Evolutionary conservation across 106 monocot genomes (phyloP), one percentile per base, ranked within the genome.

Genomic region (Dendrobium catenatum): DNA sequence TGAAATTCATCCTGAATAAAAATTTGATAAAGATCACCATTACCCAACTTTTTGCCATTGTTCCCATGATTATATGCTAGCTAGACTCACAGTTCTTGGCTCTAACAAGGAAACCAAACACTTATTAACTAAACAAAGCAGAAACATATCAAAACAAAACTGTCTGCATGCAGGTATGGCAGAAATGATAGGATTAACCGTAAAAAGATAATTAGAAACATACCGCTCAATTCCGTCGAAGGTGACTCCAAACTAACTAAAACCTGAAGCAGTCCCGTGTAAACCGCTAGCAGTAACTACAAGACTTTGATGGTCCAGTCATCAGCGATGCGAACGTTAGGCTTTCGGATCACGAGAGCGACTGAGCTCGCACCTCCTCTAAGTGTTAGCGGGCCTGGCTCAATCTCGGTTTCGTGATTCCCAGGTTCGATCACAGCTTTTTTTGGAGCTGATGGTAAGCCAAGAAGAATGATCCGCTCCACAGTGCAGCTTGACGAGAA

Each of bases 251-350:
- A 67, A 1, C 22, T 24, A 67, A 27, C 67, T 24, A 26, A 67
- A n/a, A n/a, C 67, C 67, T 46, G 46, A 46, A 46, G 8, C 26
- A 64, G n/a, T 19, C 22, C 8, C 64, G 37, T 37, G 3, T 37
- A 3, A 0, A 0, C 24, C 64, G 3, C 8, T 3, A 8, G 2
- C 26, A 66, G 6, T 5, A 66, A 66, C 81, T 85, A 92, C 81
- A 87, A 82, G 68, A 94, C 92, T 75, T 83, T 89, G 77, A 99
- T 42, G 9, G 88, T 87, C 99, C 99, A 99, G 78, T 95, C 91
- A 67, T 99, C 93, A 2, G 80, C 68, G 11, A 95, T 79, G 1
- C 85, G 85, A 37, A 99, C 86, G 78, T 95, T 89, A 0, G 99
- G 99, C 82, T 93, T 93, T 27, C 95, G 88, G 40, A 99, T 58